Base-by-base conservation (phyloP, 768 basidiomycete genomes). In the Kwoniella dejecticola region DNA sequence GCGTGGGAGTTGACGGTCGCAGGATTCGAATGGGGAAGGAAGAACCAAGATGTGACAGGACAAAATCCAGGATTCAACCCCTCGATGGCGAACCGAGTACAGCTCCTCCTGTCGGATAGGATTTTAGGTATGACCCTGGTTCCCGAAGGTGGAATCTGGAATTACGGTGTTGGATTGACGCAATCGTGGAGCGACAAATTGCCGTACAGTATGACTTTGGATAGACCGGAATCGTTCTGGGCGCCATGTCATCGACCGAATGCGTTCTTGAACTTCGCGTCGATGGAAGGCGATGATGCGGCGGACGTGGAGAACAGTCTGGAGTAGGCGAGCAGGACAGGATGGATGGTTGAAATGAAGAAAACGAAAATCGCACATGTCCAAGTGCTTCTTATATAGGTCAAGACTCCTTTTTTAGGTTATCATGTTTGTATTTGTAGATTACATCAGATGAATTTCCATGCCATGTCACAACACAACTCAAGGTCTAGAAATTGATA, bases 1-100 rank as follows among this genome's bases (percentile, higher is more conserved):
- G 89, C 95, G 0, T 94, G 97, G 81, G 89, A 87, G 30, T 81
- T 98, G 50, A 88, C 89, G 4, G 87, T 95, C 8, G 86, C 89
- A 62, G 96, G 95, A 15, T 98, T 98, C 76, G 96, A 99, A 74
- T 98, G 94, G 94, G 95, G 94, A 41, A 83, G 95, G 70, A 97
- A 96, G 82, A 95, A 94, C 69, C 81, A 83, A 68, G 92, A 94
- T 72, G 89, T 85, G 42, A 89, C 90, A 36, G 83, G 67, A 29
- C 47, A 58, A 49, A 66, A 76, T 38, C 70, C 87, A 82, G 92
- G 95, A 41, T 99, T 95, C 83, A 98, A 95, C 79, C 91, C 93
- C n/a, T 90, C 90, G 68, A 97, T 97, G 95, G 95, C 92, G 1
- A 94, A 95, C 77, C 87, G 92, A 23, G 92, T 96, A 23, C 81